A percentile compares a stretch with the other conserved stretches of the same genome.
Conservation (phyloP, 2,329 filamentous ascomycete genomes). For the Cladosporium sp. region DNA sequence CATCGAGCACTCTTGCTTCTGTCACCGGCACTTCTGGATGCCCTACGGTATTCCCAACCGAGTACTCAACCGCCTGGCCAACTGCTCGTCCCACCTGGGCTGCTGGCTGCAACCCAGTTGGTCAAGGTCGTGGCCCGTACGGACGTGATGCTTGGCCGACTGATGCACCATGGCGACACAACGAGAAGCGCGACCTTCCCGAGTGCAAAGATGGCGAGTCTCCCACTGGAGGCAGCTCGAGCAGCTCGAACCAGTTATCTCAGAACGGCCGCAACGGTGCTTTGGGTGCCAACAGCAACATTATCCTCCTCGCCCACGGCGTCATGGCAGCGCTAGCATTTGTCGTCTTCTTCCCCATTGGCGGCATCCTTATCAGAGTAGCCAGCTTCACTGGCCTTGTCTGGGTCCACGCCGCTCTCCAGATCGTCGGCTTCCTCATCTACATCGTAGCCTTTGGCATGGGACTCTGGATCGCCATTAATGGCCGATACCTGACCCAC, state of each 20-base stretch:
- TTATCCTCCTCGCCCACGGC: slow-evolving; percentile 41
- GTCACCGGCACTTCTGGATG: slow-evolving; percentile 16
- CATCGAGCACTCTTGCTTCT: slow-evolving; percentile 13
- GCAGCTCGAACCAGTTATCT: slow-evolving; percentile 7
- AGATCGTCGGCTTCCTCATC: slow-evolving; percentile 46
- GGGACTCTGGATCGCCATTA: slow-evolving; percentile 47
- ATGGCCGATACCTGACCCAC: slow-evolving; percentile 34
- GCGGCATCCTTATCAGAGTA: slow-evolving; percentile 41
- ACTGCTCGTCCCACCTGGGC: slow-evolving; percentile 16
- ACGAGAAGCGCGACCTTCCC: slow-evolving; percentile 13
- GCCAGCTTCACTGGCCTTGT: slow-evolving; percentile 40
- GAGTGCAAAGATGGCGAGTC: background rate
- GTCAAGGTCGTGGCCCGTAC: background rate
- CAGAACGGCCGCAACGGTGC: slow-evolving; percentile 11
- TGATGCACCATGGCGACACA: slow-evolving; percentile 11
- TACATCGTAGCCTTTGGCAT: slow-evolving; percentile 48
- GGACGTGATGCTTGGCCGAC: slow-evolving; percentile 15
- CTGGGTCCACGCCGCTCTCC: slow-evolving; percentile 44
- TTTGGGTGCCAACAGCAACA: slow-evolving; percentile 17
- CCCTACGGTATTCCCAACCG: slow-evolving; percentile 16
- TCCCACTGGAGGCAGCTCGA: background rate
- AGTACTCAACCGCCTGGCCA: slow-evolving; percentile 16
- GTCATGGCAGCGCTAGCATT: slow-evolving; percentile 42
- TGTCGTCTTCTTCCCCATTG: slow-evolving; percentile 43
- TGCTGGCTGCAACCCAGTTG: slow-evolving; percentile 10